Percentiles rank a stretch among this genome's conserved stretches.
Conservation (phyloP, 2,329 filamentous ascomycete genomes). For the Drechslera avenae region DNA sequence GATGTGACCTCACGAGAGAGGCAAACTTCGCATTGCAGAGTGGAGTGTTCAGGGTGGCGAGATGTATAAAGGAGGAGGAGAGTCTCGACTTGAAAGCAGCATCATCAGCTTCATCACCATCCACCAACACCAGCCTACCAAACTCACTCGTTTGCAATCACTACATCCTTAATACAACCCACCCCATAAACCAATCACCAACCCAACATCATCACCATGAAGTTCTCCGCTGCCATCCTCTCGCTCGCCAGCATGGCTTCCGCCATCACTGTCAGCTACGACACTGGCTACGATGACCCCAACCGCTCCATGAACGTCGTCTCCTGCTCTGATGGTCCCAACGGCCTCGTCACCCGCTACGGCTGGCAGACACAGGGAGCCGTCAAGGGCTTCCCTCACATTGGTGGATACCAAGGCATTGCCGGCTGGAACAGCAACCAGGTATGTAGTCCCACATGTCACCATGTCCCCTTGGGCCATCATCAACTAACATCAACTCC, state of each 20-base stretch:
- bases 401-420: slow-evolving; percentile 57
- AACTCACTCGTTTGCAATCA: background rate
- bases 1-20: slow-evolving; percentile 4
- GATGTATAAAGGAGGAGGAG: slow-evolving; percentile 35
- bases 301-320: slow-evolving; percentile 61
- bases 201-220: slow-evolving; percentile 33
- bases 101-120: slow-evolving; percentile 22
- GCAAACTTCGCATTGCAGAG: slow-evolving; percentile 19
- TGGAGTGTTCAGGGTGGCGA: slow-evolving; percentile 12
- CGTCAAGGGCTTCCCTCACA: slow-evolving; percentile 55
- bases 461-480: background rate
- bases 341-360: slow-evolving; percentile 69
- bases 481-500: slow-evolving; percentile 14
- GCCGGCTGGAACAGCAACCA: slow-evolving; percentile 51
- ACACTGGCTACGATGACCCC: slow-evolving; percentile 70
- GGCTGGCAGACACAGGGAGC: slow-evolving; percentile 59
- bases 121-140: background rate
- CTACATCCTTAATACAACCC: background rate
- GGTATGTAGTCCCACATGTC: slow-evolving; percentile 21
- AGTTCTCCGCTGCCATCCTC: slow-evolving; percentile 37
- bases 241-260: slow-evolving; percentile 38
- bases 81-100: slow-evolving; percentile 13
- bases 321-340: slow-evolving; percentile 69
- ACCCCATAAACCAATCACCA: background rate
- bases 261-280: slow-evolving; percentile 67